Base-by-base conservation (phyloP, 2,329 filamentous ascomycete genomes). In the Neopestalotiopsis clavispora region DNA sequence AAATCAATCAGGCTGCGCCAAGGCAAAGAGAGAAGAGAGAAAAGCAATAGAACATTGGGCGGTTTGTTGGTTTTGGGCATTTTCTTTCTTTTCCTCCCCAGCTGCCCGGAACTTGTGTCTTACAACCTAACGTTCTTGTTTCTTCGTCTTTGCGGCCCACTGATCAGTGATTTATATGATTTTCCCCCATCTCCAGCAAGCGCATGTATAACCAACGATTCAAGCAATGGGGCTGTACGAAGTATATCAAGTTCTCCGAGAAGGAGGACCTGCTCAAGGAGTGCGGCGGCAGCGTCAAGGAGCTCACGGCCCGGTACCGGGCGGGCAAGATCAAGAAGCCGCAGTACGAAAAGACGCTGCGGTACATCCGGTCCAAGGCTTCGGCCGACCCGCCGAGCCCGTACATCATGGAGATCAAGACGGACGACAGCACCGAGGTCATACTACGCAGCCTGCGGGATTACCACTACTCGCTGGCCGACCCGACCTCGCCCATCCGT, bases 121-220 rank as follows among this genome's bases (percentile, higher is more conserved):
- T 10, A 38, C 34, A 38, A 38, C 34, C 34, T 28, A 28, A 28
- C 23, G 23, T 28, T 10, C 34, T 7, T 38, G 10, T 6, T 38
- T 38, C 6, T 38, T 38, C n/a, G 59, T 13, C 23, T 17, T 20
- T 34, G 23, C 32, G 30, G 32, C 23, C 57, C 28, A 38, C 30
- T 23, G 28, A 30, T 28, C 23, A 28, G 17, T 63, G 13, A 28
- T 28, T 28, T 28, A 28, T 28, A 28, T 28, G 23, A 28, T 28
- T 28, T 28, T 28, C 60, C n/a, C 60, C 9, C 17, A 4, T 10
- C 23, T 6, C 23, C 62, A 66, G 63, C 63, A 66, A 66, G 30
- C 63, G 63, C 28, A 66, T 66, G 63, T 66, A 66, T n/a, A 66
- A 66, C 17, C 63, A 66, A 23, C 63, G 63, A 23, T 66, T 66